A percentile compares a stretch with the other conserved stretches of the same genome.
Evolutionary conservation across 1,284 basidiomycete species (phyloP).

Genomic region (Austroboletus novae-zelandiae): DNA sequence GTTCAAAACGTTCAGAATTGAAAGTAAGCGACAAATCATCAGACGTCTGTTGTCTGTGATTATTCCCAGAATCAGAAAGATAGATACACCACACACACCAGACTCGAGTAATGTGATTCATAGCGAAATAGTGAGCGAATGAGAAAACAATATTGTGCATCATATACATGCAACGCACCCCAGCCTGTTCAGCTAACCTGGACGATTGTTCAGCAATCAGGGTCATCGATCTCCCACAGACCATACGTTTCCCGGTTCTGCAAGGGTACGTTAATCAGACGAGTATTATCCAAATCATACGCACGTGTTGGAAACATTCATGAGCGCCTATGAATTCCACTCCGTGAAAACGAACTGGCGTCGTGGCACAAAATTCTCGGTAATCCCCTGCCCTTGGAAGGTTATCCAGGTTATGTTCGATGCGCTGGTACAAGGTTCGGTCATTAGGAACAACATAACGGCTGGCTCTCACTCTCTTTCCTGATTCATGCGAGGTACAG

Average conservation of each 20-base stretch:
- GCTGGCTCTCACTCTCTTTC: slow-evolving; percentile 11
- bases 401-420: slow-evolving; percentile 28
- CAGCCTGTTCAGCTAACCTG: too few relatives aligned
- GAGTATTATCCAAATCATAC: not conserved
- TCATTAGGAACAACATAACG: not conserved
- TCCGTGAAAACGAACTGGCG: slow-evolving; percentile 20
- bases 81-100: too few relatives aligned
- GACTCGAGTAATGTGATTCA: too few relatives aligned
- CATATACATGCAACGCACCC: too few relatives aligned
- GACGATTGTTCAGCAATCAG: slow-evolving; percentile 3
- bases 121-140: too few relatives aligned
- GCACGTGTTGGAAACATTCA: slow-evolving; percentile 18
- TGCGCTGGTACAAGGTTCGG: slow-evolving; percentile 7
- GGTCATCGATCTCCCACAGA: slow-evolving; percentile 25
- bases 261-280: not conserved
- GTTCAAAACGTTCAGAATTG: too few relatives aligned
- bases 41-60: too few relatives aligned
- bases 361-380: slow-evolving; percentile 34
- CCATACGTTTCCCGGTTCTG: slow-evolving; percentile 22
- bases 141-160: too few relatives aligned
- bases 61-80: too few relatives aligned
- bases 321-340: slow-evolving; percentile 27
- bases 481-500: slow-evolving; percentile 17
- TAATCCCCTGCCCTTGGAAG: slow-evolving; percentile 22
- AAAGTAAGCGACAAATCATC: too few relatives aligned